Evolutionary conservation across 495 filamentous ascomycete species (phyloP).

Genomic region (Xylaria telfairii): DNA sequence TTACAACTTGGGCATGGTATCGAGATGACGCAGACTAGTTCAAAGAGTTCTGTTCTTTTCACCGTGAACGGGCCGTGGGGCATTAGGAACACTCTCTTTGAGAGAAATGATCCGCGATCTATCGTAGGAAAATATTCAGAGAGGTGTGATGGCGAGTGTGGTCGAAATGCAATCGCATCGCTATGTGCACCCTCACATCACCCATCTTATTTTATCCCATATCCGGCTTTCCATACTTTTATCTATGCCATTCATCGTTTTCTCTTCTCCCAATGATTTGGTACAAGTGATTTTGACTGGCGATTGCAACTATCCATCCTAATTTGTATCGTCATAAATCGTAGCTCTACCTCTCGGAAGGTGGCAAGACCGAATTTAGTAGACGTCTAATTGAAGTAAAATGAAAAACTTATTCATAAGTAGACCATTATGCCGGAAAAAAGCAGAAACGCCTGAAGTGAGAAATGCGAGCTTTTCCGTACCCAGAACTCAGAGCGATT

Average conservation of each 20-base stretch:
- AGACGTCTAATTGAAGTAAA: slow-evolving; percentile 21
- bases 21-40: neutral
- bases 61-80: slow-evolving; percentile 21
- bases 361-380: neutral
- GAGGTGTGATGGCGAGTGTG: slow-evolving; percentile 9
- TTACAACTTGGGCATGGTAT: neutral
- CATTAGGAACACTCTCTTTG: slow-evolving; percentile 15
- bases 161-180: slow-evolving; percentile 11
- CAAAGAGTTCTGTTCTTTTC: slow-evolving; percentile 12
- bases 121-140: slow-evolving; percentile 12
- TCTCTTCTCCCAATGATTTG: slow-evolving; percentile 10
- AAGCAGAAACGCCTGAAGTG: slow-evolving; percentile 18
- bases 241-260: slow-evolving; percentile 26
- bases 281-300: slow-evolving; percentile 19
- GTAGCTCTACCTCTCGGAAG: slow-evolving; percentile 15
- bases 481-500: slow-evolving; percentile 17
- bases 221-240: slow-evolving; percentile 22
- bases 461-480: slow-evolving; percentile 30
- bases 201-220: slow-evolving; percentile 9
- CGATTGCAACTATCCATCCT: slow-evolving; percentile 19
- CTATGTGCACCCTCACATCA: slow-evolving; percentile 21
- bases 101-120: slow-evolving; percentile 19
- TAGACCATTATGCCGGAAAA: slow-evolving; percentile 11
- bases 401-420: slow-evolving; percentile 11
- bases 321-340: slow-evolving; percentile 24